Conservation (phyloP, 2,329 filamentous ascomycete species). For the Claviceps digitariae region DNA sequence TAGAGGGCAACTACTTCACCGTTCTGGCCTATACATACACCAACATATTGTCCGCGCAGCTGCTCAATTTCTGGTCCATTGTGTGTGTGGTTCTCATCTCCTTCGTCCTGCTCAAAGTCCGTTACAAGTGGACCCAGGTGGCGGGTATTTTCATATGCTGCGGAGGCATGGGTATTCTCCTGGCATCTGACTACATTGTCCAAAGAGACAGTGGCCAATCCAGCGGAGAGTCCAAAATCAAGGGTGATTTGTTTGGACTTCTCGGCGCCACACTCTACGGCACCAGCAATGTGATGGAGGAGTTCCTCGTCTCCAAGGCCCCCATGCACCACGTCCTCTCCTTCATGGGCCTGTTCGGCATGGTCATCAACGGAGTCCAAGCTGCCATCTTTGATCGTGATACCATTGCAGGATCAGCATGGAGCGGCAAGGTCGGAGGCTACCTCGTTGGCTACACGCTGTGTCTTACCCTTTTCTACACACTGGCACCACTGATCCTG, state of each 20-base stretch:
- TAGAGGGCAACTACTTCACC: slow-evolving; percentile 96
- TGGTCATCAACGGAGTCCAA: slow-evolving; percentile 83
- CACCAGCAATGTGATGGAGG: slow-evolving; percentile 79
- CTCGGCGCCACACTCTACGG: slow-evolving; percentile 86
- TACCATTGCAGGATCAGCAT: slow-evolving; percentile 8
- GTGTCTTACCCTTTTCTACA: slow-evolving; percentile 73
- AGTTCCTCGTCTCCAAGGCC: slow-evolving; percentile 78
- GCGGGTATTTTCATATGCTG: slow-evolving; percentile 79
- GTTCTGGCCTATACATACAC: slow-evolving; percentile 89
- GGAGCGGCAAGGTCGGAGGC: slow-evolving; percentile 41
- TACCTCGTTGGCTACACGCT: slow-evolving; percentile 88
- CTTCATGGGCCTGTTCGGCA: slow-evolving; percentile 77
- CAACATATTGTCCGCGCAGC: slow-evolving; percentile 80
- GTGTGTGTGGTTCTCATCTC: slow-evolving; percentile 80
- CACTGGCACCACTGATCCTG: slow-evolving; percentile 72
- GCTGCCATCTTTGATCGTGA: slow-evolving; percentile 80
- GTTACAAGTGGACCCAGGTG: slow-evolving; percentile 80
- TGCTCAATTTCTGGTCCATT: slow-evolving; percentile 98
- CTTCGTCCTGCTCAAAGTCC: slow-evolving; percentile 68
- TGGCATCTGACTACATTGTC: slow-evolving; percentile 70
- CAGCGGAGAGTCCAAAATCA: slow-evolving; percentile 53
- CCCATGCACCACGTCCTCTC: slow-evolving; percentile 89
- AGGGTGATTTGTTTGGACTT: slow-evolving; percentile 86
- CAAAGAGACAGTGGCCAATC: slow-evolving; percentile 58
- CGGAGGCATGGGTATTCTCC: slow-evolving; percentile 76